Conservation (phyloP, 306 rosid genomes). For the Fragaria vesca region DNA sequence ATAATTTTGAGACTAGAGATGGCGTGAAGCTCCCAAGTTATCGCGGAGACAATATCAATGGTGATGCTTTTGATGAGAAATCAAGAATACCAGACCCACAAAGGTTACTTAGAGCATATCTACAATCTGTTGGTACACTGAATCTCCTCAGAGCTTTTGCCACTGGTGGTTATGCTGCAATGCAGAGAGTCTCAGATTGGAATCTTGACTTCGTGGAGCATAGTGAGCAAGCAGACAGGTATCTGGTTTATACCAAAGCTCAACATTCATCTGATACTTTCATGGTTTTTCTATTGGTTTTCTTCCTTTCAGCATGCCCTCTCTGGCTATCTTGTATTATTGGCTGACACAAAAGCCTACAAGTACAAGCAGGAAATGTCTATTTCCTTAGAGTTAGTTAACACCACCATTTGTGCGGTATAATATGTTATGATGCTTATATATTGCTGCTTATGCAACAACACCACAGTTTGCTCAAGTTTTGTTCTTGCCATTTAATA, state of each 20-base stretch:
- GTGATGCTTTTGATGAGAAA: constrained; percentile 38
- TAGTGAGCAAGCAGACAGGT: constrained; percentile 45
- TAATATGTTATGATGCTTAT: not conserved
- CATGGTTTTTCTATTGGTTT: not conserved
- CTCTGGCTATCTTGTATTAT: not conserved
- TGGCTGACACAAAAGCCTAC: not conserved
- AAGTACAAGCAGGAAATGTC: not conserved
- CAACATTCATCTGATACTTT: not conserved
- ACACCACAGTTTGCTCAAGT: not conserved
- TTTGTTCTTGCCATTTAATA: not conserved
- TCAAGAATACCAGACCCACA: constrained; percentile 42
- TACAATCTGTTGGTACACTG: constrained; percentile 44
- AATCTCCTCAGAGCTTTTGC: constrained; percentile 49
- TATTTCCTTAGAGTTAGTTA: not conserved
- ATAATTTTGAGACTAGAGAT: constrained; percentile 37
- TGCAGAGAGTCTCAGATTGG: constrained; percentile 46
- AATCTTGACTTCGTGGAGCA: constrained; percentile 41
- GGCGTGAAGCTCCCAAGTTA: constrained; percentile 42
- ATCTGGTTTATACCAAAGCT: not conserved
- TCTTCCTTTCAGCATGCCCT: not conserved
- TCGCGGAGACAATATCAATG: constrained; percentile 42
- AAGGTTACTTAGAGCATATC: constrained; percentile 44
- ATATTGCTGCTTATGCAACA: not conserved
- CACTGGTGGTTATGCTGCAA: constrained; percentile 49
- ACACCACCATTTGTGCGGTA: not conserved